Conservation (phyloP, 176 grass and related monocot genomes). For the Tillandsia fasciculata region DNA sequence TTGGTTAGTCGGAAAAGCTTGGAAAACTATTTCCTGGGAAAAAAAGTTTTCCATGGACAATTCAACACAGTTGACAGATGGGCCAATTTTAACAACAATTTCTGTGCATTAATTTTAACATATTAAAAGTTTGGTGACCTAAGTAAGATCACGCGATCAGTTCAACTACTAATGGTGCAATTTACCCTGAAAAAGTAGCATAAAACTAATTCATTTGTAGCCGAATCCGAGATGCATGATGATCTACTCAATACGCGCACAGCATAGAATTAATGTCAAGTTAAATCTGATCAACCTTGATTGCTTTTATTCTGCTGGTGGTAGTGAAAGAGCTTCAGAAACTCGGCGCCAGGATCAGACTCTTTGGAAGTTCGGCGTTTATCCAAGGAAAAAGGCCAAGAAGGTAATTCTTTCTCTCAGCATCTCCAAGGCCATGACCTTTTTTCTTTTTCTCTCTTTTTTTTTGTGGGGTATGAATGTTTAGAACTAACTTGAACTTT, state of each 20-base stretch:
- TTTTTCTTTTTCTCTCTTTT: not conserved
- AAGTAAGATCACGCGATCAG: too few relatives aligned
- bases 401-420: not conserved
- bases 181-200: too few relatives aligned
- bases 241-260: not conserved
- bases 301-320: not conserved
- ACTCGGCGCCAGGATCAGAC: conserved; percentile 10
- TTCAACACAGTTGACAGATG: too few relatives aligned
- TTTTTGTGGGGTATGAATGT: too few relatives aligned
- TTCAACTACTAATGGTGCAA: too few relatives aligned
- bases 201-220: not conserved
- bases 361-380: not conserved
- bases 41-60: too few relatives aligned
- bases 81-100: too few relatives aligned
- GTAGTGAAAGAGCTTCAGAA: conserved; percentile 16
- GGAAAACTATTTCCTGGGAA: too few relatives aligned
- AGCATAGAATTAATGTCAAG: not conserved
- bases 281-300: not conserved
- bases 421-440: not conserved
- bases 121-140: too few relatives aligned
- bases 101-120: too few relatives aligned
- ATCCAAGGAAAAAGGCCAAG: conserved; percentile 7
- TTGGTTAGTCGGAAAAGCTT: too few relatives aligned
- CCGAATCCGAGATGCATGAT: not conserved
- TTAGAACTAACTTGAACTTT: too few relatives aligned